Evolutionary conservation across 1,284 basidiomycete genomes (phyloP).

Genomic region (Malassezia globosa): DNA sequence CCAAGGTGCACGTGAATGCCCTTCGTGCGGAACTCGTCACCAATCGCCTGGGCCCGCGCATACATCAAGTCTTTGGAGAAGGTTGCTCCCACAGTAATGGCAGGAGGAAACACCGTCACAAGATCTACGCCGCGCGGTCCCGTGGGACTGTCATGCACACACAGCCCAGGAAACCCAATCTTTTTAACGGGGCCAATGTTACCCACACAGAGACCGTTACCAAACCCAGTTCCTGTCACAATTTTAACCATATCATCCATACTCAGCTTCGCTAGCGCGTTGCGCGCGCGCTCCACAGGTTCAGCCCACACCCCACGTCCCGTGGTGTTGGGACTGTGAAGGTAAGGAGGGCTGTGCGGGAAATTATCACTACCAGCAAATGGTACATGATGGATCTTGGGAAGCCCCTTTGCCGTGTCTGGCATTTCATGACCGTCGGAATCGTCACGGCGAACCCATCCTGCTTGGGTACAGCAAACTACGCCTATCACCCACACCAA

Average conservation of each 20-base stretch:
- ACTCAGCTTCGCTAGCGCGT: slow-evolving; percentile 47
- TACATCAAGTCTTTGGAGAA: slow-evolving; percentile 63
- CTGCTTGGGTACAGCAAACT: not conserved
- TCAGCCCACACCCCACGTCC: slow-evolving; percentile 53
- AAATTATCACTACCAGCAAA: slow-evolving; percentile 28
- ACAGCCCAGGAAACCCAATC: slow-evolving; percentile 59
- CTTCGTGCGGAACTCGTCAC: slow-evolving; percentile 64
- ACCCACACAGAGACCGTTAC: slow-evolving; percentile 33
- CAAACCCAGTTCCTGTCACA: slow-evolving; percentile 46
- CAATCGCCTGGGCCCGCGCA: slow-evolving; percentile 62
- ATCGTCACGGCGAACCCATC: slow-evolving; percentile 1
- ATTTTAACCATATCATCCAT: slow-evolving; percentile 50
- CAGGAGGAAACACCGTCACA: slow-evolving; percentile 57
- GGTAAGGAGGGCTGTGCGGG: slow-evolving; percentile 29
- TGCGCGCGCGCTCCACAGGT: slow-evolving; percentile 52
- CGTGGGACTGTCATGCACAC: slow-evolving; percentile 53
- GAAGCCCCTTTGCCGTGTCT: slow-evolving; percentile 2
- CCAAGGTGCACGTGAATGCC: slow-evolving; percentile 64
- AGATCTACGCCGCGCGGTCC: slow-evolving; percentile 53
- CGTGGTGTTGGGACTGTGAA: slow-evolving; percentile 26
- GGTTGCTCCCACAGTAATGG: slow-evolving; percentile 62
- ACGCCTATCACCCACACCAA: not conserved
- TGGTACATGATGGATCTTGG: slow-evolving; percentile 10
- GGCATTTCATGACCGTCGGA: not conserved
- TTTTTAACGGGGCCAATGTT: slow-evolving; percentile 50